These are phyloP conservation scores for Chenopodium suecicum DNA, from an alignment of 148 eudicot genomes.

Conservation along the genomic window DNA sequence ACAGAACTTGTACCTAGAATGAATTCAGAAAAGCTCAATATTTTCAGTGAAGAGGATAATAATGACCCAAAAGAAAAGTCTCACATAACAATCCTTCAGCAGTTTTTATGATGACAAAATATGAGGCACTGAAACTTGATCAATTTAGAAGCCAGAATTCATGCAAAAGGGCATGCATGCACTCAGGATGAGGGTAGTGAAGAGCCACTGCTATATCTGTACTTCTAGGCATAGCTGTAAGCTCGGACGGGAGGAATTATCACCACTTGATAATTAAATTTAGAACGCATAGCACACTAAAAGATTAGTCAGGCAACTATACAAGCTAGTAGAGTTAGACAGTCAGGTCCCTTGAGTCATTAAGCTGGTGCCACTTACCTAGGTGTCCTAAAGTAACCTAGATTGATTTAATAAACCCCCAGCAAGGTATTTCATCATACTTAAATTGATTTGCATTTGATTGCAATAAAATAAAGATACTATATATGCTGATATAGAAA, in stretches of 20 bases:
- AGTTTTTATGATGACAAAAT: neutral
- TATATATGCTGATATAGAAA: neutral
- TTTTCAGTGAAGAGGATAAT: neutral
- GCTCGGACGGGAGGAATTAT: neutral
- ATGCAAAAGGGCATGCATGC: neutral
- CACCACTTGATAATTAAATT: neutral
- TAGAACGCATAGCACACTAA: neutral
- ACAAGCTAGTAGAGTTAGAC: neutral
- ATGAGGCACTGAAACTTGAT: neutral
- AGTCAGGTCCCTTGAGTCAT: neutral
- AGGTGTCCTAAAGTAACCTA: neutral
- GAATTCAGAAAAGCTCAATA: neutral
- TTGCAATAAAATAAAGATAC: neutral
- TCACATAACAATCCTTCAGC: neutral
- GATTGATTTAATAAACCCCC: neutral
- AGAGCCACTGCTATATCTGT: neutral
- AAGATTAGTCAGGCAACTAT: neutral
- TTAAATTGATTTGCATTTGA: neutral
- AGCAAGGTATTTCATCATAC: neutral
- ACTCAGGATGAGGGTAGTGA: neutral
- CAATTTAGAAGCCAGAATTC: neutral
- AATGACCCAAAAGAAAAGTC: neutral
- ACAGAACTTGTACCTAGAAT: neutral
- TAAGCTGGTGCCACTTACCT: too few species aligned
- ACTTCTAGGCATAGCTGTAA: neutral